Conservation (phyloP, 1,139 yeast genomes). For the Yamadazyma epiphylla region DNA sequence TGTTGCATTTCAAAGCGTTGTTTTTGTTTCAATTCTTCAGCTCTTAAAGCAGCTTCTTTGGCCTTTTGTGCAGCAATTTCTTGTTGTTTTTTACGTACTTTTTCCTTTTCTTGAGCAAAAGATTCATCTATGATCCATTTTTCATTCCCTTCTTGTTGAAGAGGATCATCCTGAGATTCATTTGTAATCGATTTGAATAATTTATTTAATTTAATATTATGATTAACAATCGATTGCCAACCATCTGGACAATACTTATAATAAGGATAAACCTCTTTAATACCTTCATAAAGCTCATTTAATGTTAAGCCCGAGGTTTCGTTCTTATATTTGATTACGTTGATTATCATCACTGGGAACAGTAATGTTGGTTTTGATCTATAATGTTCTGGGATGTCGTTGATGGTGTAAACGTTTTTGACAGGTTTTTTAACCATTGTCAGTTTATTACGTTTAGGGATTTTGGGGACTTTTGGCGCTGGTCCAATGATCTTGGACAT, state of each 20-base stretch:
- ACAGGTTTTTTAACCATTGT: constrained; percentile 33
- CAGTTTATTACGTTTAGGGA: constrained; percentile 34
- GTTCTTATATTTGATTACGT: constrained; percentile 65
- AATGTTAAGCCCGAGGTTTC: constrained; percentile 72
- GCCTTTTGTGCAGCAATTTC: constrained; percentile 59
- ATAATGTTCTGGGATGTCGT: constrained; percentile 84
- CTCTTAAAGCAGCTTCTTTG: constrained; percentile 50
- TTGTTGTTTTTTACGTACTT: constrained; percentile 64
- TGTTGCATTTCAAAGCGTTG: constrained; percentile 32
- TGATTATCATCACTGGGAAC: constrained; percentile 74
- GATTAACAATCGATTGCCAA: constrained; percentile 94
- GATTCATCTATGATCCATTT: constrained; percentile 88
- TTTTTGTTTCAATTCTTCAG: constrained; percentile 48
- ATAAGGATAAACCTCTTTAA: constrained; percentile 84
- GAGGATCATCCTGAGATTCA: constrained; percentile 81
- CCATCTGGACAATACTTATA: constrained; percentile 93
- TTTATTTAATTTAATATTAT: constrained; percentile 80
- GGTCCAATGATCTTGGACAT: constrained; percentile 30
- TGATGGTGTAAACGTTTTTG: constrained; percentile 58
- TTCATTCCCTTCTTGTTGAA: no score
- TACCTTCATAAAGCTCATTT: constrained; percentile 81
- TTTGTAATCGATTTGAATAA: constrained; percentile 73
- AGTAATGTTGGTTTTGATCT: constrained; percentile 80
- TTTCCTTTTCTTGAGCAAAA: constrained; percentile 77
- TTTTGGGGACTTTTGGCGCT: constrained; percentile 40